Evolutionary conservation across 2,329 filamentous ascomycete genomes (phyloP).

Genomic region (Pseudocercospora eumusae): DNA sequence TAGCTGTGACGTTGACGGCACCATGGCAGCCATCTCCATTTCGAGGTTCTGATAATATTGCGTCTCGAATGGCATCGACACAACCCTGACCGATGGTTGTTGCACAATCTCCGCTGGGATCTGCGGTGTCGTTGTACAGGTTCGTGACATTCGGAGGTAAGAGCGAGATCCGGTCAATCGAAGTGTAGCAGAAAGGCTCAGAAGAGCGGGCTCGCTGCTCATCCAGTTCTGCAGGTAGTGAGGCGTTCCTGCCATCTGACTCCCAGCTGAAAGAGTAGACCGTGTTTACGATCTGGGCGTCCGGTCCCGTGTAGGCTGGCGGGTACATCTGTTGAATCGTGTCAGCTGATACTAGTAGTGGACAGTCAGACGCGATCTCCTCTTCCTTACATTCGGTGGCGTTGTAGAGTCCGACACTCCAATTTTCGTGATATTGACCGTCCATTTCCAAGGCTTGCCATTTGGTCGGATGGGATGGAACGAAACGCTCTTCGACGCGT

Average conservation of each 20-base stretch:
- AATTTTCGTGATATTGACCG: not conserved
- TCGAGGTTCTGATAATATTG: not conserved
- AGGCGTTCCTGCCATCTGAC: not conserved
- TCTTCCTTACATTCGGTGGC: not conserved
- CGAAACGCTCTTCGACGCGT: not conserved
- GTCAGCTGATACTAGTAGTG: not conserved
- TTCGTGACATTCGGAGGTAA: slow-evolving; percentile 4
- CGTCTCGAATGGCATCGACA: not conserved
- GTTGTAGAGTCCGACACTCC: not conserved
- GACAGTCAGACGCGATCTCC: not conserved
- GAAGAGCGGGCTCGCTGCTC: not conserved
- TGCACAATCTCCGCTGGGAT: not conserved
- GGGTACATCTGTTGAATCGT: not conserved
- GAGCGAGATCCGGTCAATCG: not conserved
- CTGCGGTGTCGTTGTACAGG: slow-evolving; percentile 3
- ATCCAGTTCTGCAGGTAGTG: not conserved
- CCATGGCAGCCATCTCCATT: not conserved
- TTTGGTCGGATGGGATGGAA: not conserved
- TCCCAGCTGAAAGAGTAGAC: not conserved
- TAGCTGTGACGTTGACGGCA: not conserved
- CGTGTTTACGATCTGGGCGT: not conserved
- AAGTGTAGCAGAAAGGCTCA: not conserved
- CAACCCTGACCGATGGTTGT: not conserved
- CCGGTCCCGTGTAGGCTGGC: not conserved
- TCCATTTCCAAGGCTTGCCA: not conserved